phyloP scores from a whole-genome alignment of 192 early-diverging fungal species.

The Chytriomyces sp. region DNA sequence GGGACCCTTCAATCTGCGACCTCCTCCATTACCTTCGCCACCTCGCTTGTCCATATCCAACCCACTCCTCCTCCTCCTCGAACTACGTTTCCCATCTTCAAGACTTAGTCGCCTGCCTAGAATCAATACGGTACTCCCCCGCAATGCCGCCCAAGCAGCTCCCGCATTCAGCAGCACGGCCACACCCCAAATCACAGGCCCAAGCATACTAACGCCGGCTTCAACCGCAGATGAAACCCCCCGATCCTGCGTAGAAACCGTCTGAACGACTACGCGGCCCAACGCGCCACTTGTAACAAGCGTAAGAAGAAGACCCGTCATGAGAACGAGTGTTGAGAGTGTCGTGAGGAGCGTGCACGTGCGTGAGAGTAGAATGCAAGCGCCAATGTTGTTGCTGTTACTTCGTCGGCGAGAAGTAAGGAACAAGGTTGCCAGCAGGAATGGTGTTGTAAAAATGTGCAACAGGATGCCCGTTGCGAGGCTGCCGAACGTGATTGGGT shows the following conservation, averaged over 20 bases:
- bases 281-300: neutral
- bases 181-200: neutral
- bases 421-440: neutral
- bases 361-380: neutral
- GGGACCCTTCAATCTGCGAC: neutral
- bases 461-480: neutral
- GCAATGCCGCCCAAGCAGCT: neutral
- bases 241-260: neutral
- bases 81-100: neutral
- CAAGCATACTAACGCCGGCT: neutral
- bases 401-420: neutral
- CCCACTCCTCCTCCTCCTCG: no score
- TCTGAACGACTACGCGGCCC: neutral
- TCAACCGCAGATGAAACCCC: neutral
- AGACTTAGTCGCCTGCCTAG: neutral
- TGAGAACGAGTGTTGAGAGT: neutral
- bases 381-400: neutral
- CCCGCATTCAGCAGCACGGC: neutral
- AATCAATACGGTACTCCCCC: neutral
- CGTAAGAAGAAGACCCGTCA: neutral
- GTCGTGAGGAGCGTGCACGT: neutral
- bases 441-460: neutral
- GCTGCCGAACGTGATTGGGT: constrained; percentile 1
- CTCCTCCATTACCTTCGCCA: neutral
- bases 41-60: neutral